Conservation (phyloP, 2,329 filamentous ascomycete genomes). For the Ilyonectria robusta region DNA sequence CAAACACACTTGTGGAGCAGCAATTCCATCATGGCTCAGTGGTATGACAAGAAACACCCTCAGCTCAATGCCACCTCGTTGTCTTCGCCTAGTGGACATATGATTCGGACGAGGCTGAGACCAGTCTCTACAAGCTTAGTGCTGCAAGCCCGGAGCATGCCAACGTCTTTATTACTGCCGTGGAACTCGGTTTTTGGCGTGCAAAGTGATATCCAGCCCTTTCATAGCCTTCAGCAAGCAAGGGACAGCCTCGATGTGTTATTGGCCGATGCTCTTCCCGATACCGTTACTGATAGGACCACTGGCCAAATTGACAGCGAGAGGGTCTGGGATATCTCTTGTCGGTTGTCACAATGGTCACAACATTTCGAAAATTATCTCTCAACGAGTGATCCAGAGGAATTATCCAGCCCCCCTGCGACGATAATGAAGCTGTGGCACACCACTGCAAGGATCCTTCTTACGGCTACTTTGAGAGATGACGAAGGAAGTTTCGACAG, state of each 20-base stretch:
- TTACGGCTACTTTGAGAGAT: conserved; percentile 9
- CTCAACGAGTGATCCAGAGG: background rate
- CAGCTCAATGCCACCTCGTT: conserved; percentile 24
- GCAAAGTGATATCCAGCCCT: conserved; percentile 6
- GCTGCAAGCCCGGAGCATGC: conserved; percentile 32
- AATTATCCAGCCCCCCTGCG: conserved; percentile 15
- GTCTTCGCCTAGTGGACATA: conserved; percentile 35
- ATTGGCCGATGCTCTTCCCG: conserved; percentile 27
- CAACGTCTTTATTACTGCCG: conserved; percentile 3
- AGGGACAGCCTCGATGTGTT: conserved; percentile 28
- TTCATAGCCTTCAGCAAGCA: conserved; percentile 28
- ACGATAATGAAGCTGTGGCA: conserved; percentile 34
- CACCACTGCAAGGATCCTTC: conserved; percentile 22
- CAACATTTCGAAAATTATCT: conserved; percentile 22
- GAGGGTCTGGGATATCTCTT: conserved; percentile 8
- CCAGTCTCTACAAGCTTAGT: conserved; percentile 34
- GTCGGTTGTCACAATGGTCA: conserved; percentile 24
- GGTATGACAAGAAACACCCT: conserved; percentile 12
- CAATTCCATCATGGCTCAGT: conserved; percentile 31
- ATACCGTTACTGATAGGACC: conserved; percentile 10
- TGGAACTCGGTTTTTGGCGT: conserved; percentile 5
- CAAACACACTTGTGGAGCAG: conserved; percentile 33
- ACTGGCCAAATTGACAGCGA: background rate
- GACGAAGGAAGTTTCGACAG: conserved; percentile 26
- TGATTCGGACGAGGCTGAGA: conserved; percentile 28